These are phyloP conservation scores for Dictyostelium firmibasis DNA, from an alignment of 78 protist genomes.

Conservation along the genomic window DNA sequence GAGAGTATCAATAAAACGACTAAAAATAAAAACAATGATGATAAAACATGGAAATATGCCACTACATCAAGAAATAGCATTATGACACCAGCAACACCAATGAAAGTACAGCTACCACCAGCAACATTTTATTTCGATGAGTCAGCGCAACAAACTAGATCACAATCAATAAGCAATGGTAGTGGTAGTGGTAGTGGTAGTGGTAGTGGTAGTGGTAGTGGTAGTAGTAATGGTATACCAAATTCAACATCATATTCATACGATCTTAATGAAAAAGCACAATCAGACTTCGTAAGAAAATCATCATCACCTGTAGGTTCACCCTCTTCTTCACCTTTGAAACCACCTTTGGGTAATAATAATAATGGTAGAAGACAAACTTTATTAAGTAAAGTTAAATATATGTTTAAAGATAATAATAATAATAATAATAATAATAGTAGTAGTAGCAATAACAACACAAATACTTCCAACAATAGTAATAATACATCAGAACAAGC, in stretches of 20 bases:
- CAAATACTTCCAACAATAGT: background rate
- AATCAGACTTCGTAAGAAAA: background rate
- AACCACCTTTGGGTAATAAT: background rate
- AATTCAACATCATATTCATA: background rate
- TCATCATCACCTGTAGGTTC: background rate
- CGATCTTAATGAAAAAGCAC: background rate
- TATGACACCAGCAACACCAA: background rate
- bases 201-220: background rate
- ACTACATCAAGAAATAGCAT: background rate
- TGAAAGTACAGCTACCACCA: background rate
- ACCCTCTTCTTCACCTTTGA: conserved; percentile 6
- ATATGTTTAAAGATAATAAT: background rate
- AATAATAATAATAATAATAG: background rate
- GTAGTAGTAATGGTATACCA: background rate
- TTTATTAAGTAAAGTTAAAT: conserved; percentile 35
- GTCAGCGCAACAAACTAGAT: background rate
- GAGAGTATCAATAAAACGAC: background rate
- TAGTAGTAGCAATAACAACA: background rate
- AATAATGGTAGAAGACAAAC: conserved; percentile 16
- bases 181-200: background rate
- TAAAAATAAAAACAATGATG: background rate
- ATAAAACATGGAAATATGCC: background rate
- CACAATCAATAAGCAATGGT: background rate
- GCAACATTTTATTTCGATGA: conserved; percentile 7
- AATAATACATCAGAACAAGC: background rate